phyloP scores from a whole-genome alignment of 1,284 basidiomycete genomes.

The Sphaerobolus stellatus region DNA sequence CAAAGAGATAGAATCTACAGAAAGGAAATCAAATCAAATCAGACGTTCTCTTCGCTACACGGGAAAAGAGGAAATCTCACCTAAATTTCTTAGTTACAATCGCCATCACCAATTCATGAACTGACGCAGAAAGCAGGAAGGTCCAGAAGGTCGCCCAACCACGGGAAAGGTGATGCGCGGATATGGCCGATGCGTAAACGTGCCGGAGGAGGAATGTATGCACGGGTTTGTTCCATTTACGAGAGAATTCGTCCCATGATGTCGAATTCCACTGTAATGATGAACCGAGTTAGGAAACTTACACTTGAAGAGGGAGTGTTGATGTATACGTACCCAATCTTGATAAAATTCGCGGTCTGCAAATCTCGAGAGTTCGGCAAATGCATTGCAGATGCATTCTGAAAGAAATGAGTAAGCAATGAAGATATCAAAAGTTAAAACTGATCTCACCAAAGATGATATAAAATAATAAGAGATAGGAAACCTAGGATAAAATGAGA shows the following conservation, averaged over 20 bases:
- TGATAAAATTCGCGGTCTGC: conserved; percentile 97
- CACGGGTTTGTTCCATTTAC: conserved; percentile 95
- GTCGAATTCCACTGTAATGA: conserved; percentile 85
- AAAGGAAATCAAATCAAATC: conserved; percentile 1
- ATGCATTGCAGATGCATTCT: conserved; percentile 95
- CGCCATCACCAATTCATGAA: conserved; percentile 96
- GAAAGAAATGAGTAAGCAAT: conserved; percentile 23
- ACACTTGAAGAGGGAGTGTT: not conserved
- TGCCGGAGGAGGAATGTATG: conserved; percentile 92
- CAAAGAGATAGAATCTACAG: conserved; percentile 76
- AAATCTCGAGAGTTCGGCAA: conserved; percentile 92
- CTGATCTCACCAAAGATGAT: conserved; percentile 69
- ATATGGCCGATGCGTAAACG: conserved; percentile 88
- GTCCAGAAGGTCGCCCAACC: conserved; percentile 86
- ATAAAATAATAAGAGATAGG: conserved; percentile 79
- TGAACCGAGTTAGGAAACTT: not conserved
- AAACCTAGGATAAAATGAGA: conserved; percentile 32
- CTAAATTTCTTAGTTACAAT: conserved; percentile 90
- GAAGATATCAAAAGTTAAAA: not conserved
- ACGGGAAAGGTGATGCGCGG: conserved; percentile 72
- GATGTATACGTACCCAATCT: conserved; percentile 69
- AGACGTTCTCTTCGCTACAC: too few relatives aligned
- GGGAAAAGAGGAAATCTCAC: conserved; percentile 30
- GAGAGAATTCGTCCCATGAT: conserved; percentile 94
- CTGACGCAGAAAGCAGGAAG: conserved; percentile 84